Conservation (phyloP, 139 green algal genomes). For the Haematococcus lacustris region DNA sequence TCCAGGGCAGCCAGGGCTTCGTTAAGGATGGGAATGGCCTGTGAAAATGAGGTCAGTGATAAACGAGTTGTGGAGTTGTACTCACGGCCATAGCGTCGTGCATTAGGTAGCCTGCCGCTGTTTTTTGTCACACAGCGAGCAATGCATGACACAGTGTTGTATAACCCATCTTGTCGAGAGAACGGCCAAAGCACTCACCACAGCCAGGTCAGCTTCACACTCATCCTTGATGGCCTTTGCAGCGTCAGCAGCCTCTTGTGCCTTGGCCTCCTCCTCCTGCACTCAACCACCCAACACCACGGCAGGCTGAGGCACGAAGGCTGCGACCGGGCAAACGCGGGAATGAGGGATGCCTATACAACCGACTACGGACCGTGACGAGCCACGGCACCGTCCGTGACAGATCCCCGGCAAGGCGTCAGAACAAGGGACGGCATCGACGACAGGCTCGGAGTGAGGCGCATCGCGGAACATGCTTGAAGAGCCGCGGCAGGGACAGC, state of each 20-base stretch:
- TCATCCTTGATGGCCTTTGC: constrained; percentile 75
- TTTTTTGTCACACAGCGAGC: too few species aligned
- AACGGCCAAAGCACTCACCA: constrained; percentile 30
- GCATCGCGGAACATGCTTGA: too few species aligned
- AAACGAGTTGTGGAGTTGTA: not conserved
- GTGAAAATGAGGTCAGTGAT: not conserved
- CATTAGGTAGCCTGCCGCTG: not conserved
- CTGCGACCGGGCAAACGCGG: not conserved
- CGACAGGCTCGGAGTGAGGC: too few species aligned
- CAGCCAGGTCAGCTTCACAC: constrained; percentile 68
- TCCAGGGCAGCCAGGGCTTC: constrained; percentile 68
- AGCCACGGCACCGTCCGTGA: not conserved
- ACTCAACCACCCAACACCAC: not conserved
- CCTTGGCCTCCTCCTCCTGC: constrained; percentile 52
- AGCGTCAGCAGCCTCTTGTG: constrained; percentile 50
- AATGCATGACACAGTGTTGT: not conserved
- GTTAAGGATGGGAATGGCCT: constrained; percentile 71
- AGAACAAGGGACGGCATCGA: not conserved
- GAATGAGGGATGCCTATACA: not conserved
- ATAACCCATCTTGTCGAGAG: not conserved
- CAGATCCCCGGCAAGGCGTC: not conserved
- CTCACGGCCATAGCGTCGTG: not conserved
- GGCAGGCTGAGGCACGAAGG: not conserved
- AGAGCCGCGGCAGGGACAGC: not conserved
- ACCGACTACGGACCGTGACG: not conserved